A percentile compares a stretch with the other conserved stretches of the same genome.
phyloP scores from a whole-genome alignment of 495 filamentous ascomycete genomes.

The Penicillium nucicola region DNA sequence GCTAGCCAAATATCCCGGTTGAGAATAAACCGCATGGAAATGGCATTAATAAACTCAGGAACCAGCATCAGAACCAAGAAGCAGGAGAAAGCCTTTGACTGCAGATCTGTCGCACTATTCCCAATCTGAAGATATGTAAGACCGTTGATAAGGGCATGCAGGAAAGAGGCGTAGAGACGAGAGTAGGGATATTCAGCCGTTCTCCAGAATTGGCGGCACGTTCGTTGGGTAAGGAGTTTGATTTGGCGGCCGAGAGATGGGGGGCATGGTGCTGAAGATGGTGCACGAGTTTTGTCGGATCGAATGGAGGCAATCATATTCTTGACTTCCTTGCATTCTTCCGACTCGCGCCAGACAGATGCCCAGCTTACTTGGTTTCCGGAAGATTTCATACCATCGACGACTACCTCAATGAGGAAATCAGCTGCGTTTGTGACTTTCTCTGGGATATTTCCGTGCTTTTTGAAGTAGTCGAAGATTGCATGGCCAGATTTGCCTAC shows the following conservation, averaged over 20 bases:
- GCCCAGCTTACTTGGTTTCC: conserved; percentile 69
- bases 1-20: conserved; percentile 67
- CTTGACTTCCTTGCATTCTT: conserved; percentile 66
- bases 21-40: conserved; percentile 74
- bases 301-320: conserved; percentile 59
- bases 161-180: conserved; percentile 72
- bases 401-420: conserved; percentile 85
- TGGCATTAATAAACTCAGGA: conserved; percentile 71
- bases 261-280: conserved; percentile 54
- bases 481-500: conserved; percentile 53
- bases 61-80: conserved; percentile 78
- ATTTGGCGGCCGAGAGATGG: conserved; percentile 68
- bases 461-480: conserved; percentile 53
- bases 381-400: conserved; percentile 65
- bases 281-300: conserved; percentile 43
- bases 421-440: conserved; percentile 71
- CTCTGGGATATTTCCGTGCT: conserved; percentile 33
- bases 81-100: conserved; percentile 77
- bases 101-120: conserved; percentile 61
- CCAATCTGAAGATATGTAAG: conserved; percentile 71
- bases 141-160: conserved; percentile 73
- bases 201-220: conserved; percentile 69
- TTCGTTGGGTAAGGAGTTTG: conserved; percentile 58
- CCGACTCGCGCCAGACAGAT: conserved; percentile 70
- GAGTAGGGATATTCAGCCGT: conserved; percentile 78